Base-by-base conservation (phyloP, 2,329 filamentous ascomycete genomes). In the Bipolaris cookei region DNA sequence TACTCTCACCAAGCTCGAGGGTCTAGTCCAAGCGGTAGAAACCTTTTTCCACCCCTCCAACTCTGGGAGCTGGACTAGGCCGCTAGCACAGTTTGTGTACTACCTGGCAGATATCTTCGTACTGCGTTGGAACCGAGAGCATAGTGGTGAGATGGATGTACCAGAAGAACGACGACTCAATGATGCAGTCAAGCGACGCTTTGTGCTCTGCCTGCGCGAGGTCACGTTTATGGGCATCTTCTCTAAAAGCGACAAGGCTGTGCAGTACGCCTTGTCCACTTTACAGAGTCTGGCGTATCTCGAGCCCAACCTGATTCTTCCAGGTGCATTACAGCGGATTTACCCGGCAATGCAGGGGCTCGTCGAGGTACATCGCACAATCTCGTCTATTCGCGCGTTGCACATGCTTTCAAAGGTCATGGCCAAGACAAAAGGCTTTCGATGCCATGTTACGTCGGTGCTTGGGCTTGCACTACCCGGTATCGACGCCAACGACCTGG, bases 31-130 rank as follows among this genome's bases (percentile, higher is more conserved):
- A 75, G 95, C 93, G 2, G 90, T 98, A 44, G 95, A 99, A 76
- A 99, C 95, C 0, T 99, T 99, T 77, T 99, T 97, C 82, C 95
- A 99, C 70, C 95, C 95, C 2, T 99, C 95, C 2, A 99, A 99
- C 75, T 91, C 94, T 50, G 95, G 95, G 13, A 82, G 82, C 13
- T 99, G 95, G 95, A 96, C 94, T 1, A 92, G 88, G 68, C 90
- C 94, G 63, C 81, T 99, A 41, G 90, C 92, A 3, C 94, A 98
- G 76, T 83, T 99, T 51, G 91, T 95, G 4, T 93, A 93, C 74
- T 97, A 96, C 76, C 82, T 99, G 5, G 89, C 93, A 2, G 95
- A 99, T 74, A 93, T 96, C 69, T 99, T 99, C 75, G 91, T 99
- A 41, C 95, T 96, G 79, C 88, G 95, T 50, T 99, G 93, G 93